These are phyloP conservation scores for Blumeria hordei DNA, from an alignment of 2,329 filamentous ascomycete genomes.

Conservation along the genomic window DNA sequence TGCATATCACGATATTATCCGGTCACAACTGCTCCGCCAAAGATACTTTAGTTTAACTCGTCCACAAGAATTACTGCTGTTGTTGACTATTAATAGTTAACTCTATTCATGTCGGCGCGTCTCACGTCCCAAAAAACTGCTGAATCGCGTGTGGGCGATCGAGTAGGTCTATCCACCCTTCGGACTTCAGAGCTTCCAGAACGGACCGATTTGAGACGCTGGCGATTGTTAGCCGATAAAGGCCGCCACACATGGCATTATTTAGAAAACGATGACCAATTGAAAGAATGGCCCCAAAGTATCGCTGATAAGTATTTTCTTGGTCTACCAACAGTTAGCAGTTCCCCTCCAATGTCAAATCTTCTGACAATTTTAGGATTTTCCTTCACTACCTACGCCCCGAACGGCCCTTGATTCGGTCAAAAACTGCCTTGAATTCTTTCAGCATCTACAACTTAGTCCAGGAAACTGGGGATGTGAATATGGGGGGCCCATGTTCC, in stretches of 20 bases:
- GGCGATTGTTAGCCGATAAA: slow-evolving; percentile 62
- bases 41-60: no score
- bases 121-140: no score
- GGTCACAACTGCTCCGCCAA: no score
- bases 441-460: slow-evolving; percentile 67
- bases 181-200: slow-evolving; percentile 9
- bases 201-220: slow-evolving; percentile 57
- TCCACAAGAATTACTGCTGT: no score
- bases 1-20: no score
- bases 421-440: slow-evolving; percentile 66
- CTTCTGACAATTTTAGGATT: slow-evolving; percentile 21
- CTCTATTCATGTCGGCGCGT: no score
- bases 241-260: slow-evolving; percentile 93
- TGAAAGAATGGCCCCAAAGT: slow-evolving; percentile 61
- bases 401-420: slow-evolving; percentile 54
- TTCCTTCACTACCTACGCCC: slow-evolving; percentile 46
- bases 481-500: slow-evolving; percentile 93
- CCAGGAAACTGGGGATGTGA: slow-evolving; percentile 93
- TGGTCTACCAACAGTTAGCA: slow-evolving; percentile 47
- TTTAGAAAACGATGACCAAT: slow-evolving; percentile 44
- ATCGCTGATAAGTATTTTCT: slow-evolving; percentile 76
- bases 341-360: slow-evolving; percentile 3
- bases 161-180: no score
- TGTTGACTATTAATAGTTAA: no score
- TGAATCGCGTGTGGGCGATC: no score